phyloP scores from a whole-genome alignment of 2,329 filamentous ascomycete genomes.

The Diatrype stigma region DNA sequence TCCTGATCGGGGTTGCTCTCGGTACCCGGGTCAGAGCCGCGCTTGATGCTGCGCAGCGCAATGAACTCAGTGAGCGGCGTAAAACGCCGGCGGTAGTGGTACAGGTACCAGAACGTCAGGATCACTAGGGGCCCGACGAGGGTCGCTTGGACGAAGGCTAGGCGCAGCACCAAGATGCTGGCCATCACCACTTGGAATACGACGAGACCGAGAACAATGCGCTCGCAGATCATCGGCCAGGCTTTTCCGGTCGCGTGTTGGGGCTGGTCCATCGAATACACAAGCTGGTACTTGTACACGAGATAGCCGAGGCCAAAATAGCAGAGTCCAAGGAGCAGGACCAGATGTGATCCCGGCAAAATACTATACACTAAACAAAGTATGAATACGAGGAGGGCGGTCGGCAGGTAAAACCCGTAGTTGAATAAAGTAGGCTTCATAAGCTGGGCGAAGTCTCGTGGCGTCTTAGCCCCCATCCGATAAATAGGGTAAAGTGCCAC shows the following conservation, averaged over 20 bases:
- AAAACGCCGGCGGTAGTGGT: constrained; percentile 75
- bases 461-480: constrained; percentile 75
- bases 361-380: constrained; percentile 95
- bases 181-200: constrained; percentile 91
- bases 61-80: constrained; percentile 90
- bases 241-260: constrained; percentile 90
- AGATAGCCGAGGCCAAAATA: constrained; percentile 85
- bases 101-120: constrained; percentile 83
- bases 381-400: constrained; percentile 88
- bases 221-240: constrained; percentile 95
- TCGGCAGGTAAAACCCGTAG: constrained; percentile 94
- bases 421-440: constrained; percentile 81
- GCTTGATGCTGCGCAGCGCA: constrained; percentile 77
- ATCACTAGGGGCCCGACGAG: constrained; percentile 73
- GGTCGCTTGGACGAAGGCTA: constrained; percentile 68
- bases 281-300: constrained; percentile 92
- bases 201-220: constrained; percentile 78
- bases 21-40: constrained; percentile 50
- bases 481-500: constrained; percentile 80
- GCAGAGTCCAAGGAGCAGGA: constrained; percentile 75
- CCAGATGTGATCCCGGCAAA: constrained; percentile 71
- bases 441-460: constrained; percentile 81
- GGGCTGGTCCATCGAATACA: constrained; percentile 97
- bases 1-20: constrained; percentile 39
- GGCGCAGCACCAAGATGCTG: constrained; percentile 72